Evolutionary conservation across 1,139 yeast genomes (phyloP).

Genomic region (Hyphopichia khmerensis): DNA sequence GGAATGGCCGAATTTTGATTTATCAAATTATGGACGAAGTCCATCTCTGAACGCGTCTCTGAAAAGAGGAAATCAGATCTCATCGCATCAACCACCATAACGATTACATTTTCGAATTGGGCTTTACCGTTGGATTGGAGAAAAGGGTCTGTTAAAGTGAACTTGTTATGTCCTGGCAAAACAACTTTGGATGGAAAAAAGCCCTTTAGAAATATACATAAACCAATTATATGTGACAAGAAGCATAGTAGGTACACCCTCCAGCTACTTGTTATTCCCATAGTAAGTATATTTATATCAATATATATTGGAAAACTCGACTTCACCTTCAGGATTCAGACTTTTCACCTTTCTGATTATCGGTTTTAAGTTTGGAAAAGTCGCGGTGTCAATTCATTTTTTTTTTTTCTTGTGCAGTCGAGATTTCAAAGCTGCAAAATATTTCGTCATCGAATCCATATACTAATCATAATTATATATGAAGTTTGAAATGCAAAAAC

Average conservation of each 20-base stretch:
- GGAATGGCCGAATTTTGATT: slow-evolving; percentile 73
- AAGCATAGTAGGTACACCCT: background rate
- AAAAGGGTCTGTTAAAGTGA: slow-evolving; percentile 21
- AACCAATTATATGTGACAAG: background rate
- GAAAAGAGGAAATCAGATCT: slow-evolving; percentile 84
- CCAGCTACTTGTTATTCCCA: background rate
- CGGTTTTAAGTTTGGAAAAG: no score
- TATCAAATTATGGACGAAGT: slow-evolving; percentile 64
- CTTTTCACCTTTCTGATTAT: no score
- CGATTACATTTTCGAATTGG: slow-evolving; percentile 64
- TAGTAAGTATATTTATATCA: background rate
- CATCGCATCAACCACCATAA: slow-evolving; percentile 92
- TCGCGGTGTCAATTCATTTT: no score
- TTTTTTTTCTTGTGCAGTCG: no score
- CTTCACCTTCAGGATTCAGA: no score
- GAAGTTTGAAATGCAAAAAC: no score
- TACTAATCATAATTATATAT: no score
- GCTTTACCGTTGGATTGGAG: slow-evolving; percentile 23
- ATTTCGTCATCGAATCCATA: no score
- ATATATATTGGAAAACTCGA: no score
- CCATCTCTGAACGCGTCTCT: slow-evolving; percentile 55
- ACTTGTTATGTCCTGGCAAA: slow-evolving; percentile 52
- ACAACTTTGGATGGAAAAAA: slow-evolving; percentile 87
- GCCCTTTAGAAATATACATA: slow-evolving; percentile 68
- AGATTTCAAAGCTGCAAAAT: no score